phyloP scores from a whole-genome alignment of 2,329 filamentous ascomycete genomes.

The Raffaelea deltoideospora region DNA sequence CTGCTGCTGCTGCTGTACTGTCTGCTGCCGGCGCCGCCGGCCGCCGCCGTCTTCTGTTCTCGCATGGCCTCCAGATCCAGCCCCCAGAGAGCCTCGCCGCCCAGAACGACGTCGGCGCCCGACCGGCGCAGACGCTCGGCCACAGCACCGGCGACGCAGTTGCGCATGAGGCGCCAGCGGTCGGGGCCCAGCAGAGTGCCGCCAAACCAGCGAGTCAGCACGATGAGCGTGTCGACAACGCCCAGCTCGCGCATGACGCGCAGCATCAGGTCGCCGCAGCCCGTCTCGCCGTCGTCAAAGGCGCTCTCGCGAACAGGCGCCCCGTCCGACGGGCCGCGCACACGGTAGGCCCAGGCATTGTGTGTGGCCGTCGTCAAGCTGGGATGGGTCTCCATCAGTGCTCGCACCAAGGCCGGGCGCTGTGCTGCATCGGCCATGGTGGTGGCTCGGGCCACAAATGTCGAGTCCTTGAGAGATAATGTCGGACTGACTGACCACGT shows the following conservation, averaged over 20 bases:
- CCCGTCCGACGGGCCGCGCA: constrained; percentile 17
- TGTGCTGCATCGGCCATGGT: constrained; percentile 22
- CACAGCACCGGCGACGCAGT: constrained; percentile 38
- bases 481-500: constrained; percentile 36
- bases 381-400: constrained; percentile 31
- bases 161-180: constrained; percentile 46
- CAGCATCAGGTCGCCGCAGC: constrained; percentile 41
- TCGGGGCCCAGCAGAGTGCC: constrained; percentile 46
- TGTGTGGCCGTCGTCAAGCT: constrained; percentile 39
- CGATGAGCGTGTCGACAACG: constrained; percentile 36
- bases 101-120: constrained; percentile 23
- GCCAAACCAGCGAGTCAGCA: constrained; percentile 48
- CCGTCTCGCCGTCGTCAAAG: constrained; percentile 47
- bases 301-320: constrained; percentile 30
- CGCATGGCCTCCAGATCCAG: constrained; percentile 38
- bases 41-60: constrained; percentile 6
- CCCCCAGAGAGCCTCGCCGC: constrained; percentile 44
- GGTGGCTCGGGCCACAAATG: constrained; percentile 40
- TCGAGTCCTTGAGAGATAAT: constrained; percentile 36
- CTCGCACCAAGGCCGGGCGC: constrained; percentile 27
- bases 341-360: constrained; percentile 40
- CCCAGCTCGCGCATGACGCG: constrained; percentile 35
- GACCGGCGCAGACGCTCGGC: constrained; percentile 31
- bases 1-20: constrained; percentile 12
- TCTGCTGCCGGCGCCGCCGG: constrained; percentile 6